Evolutionary conservation across 1,139 yeast genomes (phyloP), one percentile per base, ranked within the genome.

Genomic region (Saccharomyces hybrid): DNA sequence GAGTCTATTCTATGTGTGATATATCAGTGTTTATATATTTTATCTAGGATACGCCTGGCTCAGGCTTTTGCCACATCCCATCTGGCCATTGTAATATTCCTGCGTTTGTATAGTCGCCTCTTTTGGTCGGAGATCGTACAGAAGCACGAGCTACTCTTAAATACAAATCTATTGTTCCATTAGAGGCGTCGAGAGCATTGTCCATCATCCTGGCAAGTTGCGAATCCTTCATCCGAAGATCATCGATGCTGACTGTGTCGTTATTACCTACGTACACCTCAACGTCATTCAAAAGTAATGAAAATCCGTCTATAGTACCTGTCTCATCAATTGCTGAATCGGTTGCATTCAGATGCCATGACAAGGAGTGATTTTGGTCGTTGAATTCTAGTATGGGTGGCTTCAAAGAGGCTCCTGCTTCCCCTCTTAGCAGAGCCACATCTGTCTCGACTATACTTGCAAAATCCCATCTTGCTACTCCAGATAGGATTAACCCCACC

Each of bases 391-490:
- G 75, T 1, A 62, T 62, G 0, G 96, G 95, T 1, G 89, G 87
- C n/a, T 71, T 61, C 7, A 81, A 57, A 4, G 68, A 60, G 0
- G 86, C 87, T 48, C 80, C 75, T 0, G 96, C 96, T 61, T 88
- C 96, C 28, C 86, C 86, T 61, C 96, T 74, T 57, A 82, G 71
- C 51, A 90, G 71, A 12, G 89, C 79, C 11, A 77, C 73, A 49
- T 79, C 79, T 0, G 97, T 89, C 66, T 91, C 96, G 1, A 87
- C 82, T 56, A 91, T 83, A 24, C 96, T 84, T 2, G 95, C 98
- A 64, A 86, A 83, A 53, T 95, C 97, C 99, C 99, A 91, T 57
- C 95, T 76, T 0, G 96, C 83, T 1, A 89, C 82, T 0, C 99
- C 99, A 24, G 93, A 86, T 7, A 90, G 76, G 55, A 87, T 79